A percentile compares a stretch with the other conserved stretches of the same genome.
Evolutionary conservation across 2,329 filamentous ascomycete genomes (phyloP).

Genomic region (Colletotrichum sp.): DNA sequence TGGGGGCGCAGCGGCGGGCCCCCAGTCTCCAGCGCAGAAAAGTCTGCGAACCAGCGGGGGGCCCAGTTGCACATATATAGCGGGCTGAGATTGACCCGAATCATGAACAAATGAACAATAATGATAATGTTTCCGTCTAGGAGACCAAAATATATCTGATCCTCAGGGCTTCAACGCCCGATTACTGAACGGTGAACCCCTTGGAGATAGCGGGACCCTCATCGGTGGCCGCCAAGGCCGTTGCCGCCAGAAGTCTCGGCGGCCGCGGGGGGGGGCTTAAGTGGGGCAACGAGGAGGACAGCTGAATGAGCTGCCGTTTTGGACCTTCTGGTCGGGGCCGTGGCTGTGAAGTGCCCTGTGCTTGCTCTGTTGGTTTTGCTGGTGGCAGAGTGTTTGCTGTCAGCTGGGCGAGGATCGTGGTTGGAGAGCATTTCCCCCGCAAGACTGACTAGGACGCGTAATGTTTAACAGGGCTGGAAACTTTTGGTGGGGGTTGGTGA

Average conservation of each 20-base stretch:
- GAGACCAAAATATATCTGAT: background rate
- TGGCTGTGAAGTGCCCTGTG: background rate
- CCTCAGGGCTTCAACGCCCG: background rate
- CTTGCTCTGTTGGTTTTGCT: background rate
- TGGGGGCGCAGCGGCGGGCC: background rate
- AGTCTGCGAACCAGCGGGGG: background rate
- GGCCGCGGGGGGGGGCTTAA: background rate
- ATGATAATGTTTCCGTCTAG: slow-evolving; percentile 17
- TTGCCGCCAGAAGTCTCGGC: slow-evolving; percentile 5
- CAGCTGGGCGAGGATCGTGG: background rate
- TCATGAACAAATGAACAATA: background rate
- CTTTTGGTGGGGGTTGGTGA: background rate
- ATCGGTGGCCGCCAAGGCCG: slow-evolving; percentile 1
- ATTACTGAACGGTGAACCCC: background rate
- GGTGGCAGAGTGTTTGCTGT: background rate
- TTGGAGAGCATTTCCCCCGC: background rate
- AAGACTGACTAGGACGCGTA: slow-evolving; percentile 17
- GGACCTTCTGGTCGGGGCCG: background rate
- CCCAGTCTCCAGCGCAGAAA: background rate
- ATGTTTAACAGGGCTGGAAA: slow-evolving; percentile 3
- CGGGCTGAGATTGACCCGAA: background rate
- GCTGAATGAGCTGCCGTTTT: background rate
- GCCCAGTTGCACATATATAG: background rate
- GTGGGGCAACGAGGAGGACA: background rate
- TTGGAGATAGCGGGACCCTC: background rate